phyloP scores from a whole-genome alignment of 202 grass and related monocot genomes.

The Zoysia matrella region DNA sequence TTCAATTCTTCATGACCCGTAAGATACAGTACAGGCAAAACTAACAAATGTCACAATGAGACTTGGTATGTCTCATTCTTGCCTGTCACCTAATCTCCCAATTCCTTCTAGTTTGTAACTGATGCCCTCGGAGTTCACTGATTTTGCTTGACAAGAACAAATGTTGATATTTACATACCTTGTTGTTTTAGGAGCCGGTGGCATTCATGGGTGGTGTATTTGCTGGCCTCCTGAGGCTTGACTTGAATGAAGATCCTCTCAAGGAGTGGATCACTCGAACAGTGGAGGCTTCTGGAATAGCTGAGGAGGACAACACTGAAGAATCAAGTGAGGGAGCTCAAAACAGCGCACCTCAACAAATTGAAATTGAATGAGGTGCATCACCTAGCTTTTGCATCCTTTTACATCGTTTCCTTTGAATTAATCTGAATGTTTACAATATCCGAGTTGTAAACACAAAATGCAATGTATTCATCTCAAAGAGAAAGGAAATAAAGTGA shows the following conservation, averaged over 20 bases:
- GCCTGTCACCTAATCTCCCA: not conserved
- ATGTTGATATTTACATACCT: constrained; percentile 19
- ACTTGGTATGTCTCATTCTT: not conserved
- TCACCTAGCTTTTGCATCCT: constrained; percentile 25
- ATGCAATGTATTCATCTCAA: not conserved
- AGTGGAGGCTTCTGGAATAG: constrained; percentile 78
- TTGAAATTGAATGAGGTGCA: constrained; percentile 87
- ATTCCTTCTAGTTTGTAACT: not conserved
- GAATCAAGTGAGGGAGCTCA: constrained; percentile 54
- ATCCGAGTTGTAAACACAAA: constrained; percentile 3
- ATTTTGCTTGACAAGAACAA: not conserved
- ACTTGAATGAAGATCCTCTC: constrained; percentile 94
- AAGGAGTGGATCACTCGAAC: constrained; percentile 89
- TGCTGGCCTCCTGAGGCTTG: constrained; percentile 90
- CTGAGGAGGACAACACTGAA: constrained; percentile 51
- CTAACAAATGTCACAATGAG: not conserved
- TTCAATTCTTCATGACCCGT: not conserved
- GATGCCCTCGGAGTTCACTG: too few relatives aligned
- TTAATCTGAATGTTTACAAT: constrained; percentile 1
- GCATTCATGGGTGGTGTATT: constrained; percentile 93
- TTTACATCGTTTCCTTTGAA: constrained; percentile 23
- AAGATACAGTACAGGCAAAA: not conserved
- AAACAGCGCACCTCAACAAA: constrained; percentile 74
- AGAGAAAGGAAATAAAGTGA: not conserved
- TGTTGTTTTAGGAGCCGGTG: constrained; percentile 73